phyloP scores from a whole-genome alignment of 139 green algal genomes.

The Ettlia oleoabundans region DNA sequence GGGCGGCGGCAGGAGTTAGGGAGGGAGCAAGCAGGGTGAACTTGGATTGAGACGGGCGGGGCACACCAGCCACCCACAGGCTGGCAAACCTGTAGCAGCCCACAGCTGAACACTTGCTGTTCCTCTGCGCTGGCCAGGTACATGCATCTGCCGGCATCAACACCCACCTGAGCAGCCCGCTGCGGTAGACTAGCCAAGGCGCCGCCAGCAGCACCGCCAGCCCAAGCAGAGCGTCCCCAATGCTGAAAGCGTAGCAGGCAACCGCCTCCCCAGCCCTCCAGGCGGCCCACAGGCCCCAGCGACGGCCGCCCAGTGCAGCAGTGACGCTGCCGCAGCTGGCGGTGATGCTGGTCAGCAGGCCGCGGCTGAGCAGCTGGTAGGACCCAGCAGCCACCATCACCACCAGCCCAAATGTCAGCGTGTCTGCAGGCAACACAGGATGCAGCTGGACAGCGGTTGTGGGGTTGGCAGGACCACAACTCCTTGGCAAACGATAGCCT shows the following conservation, averaged over 20 bases:
- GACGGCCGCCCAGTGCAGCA: neutral
- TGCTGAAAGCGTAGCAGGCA: slow-evolving; percentile 4
- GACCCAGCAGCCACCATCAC: slow-evolving; percentile 28
- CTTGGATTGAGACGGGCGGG: neutral
- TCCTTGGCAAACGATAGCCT: neutral
- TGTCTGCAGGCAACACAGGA: slow-evolving; percentile 9
- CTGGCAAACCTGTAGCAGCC: no score
- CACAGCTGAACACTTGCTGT: neutral
- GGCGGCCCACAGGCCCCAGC: slow-evolving; percentile 18
- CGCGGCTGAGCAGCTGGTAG: slow-evolving; percentile 3
- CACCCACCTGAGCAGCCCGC: slow-evolving; percentile 35
- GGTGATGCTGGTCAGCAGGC: slow-evolving; percentile 1
- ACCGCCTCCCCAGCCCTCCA: slow-evolving; percentile 2
- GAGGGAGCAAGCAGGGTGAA: neutral
- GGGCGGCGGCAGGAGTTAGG: no score
- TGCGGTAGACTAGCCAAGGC: slow-evolving; percentile 27
- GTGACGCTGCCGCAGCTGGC: neutral
- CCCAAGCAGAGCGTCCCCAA: slow-evolving; percentile 34
- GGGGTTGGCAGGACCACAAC: no score
- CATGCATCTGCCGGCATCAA: no score
- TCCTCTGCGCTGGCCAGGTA: no score
- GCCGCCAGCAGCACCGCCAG: slow-evolving; percentile 24
- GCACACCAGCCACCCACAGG: no score
- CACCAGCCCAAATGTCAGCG: slow-evolving; percentile 28
- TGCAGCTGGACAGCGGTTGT: neutral